Conservation (phyloP, 2,329 filamentous ascomycete genomes). For the Apiospora phragmitis region DNA sequence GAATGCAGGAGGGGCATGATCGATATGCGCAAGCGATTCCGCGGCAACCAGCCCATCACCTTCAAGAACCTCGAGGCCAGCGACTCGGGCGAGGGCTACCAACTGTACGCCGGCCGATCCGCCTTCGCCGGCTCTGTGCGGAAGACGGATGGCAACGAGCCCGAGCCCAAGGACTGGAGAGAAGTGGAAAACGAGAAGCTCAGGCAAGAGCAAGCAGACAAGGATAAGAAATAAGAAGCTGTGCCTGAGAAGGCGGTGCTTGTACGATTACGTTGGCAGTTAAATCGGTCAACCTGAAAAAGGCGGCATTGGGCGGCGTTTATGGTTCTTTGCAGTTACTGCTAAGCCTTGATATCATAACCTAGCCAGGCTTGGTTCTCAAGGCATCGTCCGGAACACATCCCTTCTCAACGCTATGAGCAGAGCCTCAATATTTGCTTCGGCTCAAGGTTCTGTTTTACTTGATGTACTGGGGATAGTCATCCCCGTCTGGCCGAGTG, state of each 20-base stretch:
- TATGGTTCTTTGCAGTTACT: neutral
- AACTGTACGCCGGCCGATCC: conserved; percentile 78
- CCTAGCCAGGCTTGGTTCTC: neutral
- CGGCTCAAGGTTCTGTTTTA: neutral
- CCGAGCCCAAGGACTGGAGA: conserved; percentile 60
- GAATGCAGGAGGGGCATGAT: conserved; percentile 96
- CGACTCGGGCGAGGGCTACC: conserved; percentile 60
- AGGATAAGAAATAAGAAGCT: conserved; percentile 21
- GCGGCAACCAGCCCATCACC: conserved; percentile 85
- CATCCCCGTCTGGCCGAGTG: neutral
- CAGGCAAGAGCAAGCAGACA: conserved; percentile 28
- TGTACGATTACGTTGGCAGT: neutral
- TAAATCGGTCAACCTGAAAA: neutral
- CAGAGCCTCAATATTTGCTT: neutral
- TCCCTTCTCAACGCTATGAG: neutral
- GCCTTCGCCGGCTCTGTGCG: conserved; percentile 66
- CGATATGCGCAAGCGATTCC: conserved; percentile 98
- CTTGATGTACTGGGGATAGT: neutral
- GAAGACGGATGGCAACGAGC: conserved; percentile 68
- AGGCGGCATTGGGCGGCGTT: neutral
- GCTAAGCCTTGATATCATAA: neutral
- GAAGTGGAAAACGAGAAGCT: conserved; percentile 66
- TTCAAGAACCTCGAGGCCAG: conserved; percentile 61
- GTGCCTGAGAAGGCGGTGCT: neutral
- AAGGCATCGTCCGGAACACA: neutral